phyloP scores from a whole-genome alignment of 352 stramenopile species.

The Pythium monospermum region DNA sequence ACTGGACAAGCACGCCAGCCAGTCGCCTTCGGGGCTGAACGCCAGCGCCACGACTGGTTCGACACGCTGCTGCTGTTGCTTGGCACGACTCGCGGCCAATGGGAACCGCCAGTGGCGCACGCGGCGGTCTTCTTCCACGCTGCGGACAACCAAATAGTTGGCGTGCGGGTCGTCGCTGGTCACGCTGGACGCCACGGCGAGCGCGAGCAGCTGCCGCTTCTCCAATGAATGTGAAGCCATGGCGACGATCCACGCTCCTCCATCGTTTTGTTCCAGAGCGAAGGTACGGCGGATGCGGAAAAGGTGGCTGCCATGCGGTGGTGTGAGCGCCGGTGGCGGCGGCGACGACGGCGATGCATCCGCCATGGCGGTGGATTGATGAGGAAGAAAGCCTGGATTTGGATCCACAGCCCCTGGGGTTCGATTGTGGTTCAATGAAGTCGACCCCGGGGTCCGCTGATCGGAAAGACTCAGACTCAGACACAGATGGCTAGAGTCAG shows the following conservation, averaged over 20 bases:
- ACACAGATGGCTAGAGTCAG: too few species aligned
- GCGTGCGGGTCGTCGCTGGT: constrained; percentile 6
- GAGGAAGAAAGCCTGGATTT: too few species aligned
- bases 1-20: constrained; percentile 68
- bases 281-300: constrained; percentile 79
- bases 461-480: too few species aligned
- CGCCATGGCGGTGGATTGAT: too few species aligned
- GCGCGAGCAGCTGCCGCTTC: constrained; percentile 69
- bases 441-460: too few species aligned
- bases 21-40: constrained; percentile 84
- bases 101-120: constrained; percentile 68
- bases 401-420: too few species aligned
- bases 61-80: constrained; percentile 39
- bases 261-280: constrained; percentile 9
- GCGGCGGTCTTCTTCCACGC: constrained; percentile 68
- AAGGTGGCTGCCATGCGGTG: constrained; percentile 45
- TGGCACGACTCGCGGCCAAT: constrained; percentile 48
- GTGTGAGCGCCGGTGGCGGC: constrained; percentile 6
- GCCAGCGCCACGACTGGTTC: constrained; percentile 64
- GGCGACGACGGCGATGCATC: background rate
- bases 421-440: too few species aligned
- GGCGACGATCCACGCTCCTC: constrained; percentile 31
- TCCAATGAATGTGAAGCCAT: constrained; percentile 68
- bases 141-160: constrained; percentile 65
- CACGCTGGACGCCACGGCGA: constrained; percentile 33